Base-by-base conservation (phyloP, 129 eudicot species). In the Centella asiatica region DNA sequence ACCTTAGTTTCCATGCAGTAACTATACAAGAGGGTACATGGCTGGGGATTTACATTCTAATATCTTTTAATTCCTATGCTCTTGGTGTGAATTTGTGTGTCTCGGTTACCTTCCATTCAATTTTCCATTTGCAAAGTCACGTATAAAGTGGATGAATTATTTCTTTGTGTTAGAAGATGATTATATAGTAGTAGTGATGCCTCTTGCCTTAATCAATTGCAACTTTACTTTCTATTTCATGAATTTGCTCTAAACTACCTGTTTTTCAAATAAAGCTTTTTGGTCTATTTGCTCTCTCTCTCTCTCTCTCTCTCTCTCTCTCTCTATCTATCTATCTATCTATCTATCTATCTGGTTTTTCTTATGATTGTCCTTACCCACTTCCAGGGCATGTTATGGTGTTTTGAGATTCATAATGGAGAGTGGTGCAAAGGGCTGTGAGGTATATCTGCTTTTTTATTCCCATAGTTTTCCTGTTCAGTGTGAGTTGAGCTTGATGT, bases 381-480 rank as follows among this genome's bases (percentile, higher is more conserved):
- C n/a, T 52, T 65, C 19, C 48, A 81, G 88, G 80, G 94, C 94
- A 50, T 81, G 88, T 71, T 85, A 85, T 76, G 94, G 88, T 76
- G 94, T 85, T 28, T 26, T 85, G 48, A 57, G 88, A 50, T 85
- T 85, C 60, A 80, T 85, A 20, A 85, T 81, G 94, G 94, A 81
- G 74, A 82, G 75, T 29, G 88, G 94, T 23, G 94, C 94, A 6
- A 85, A 85, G 61, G 94, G 94, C 0, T 85, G 88, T 56, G 94
- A 85, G 94, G 94, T 81, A 56, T 67, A 50, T 70, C 3, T 26
- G 18, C 10, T 19, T 5, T 40, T 27, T 1, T 22, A 59, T 15
- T 18, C 32, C 26, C 18, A 2, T 29, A 17, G 28, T 27, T 22
- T 7, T 44, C 29, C 12, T 55, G 4, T 44, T 2, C 2, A 8